Percentiles rank a stretch among this genome's conserved stretches.
phyloP scores from a whole-genome alignment of 805 yeast genomes.

The Kodamaea jinghongensis region DNA sequence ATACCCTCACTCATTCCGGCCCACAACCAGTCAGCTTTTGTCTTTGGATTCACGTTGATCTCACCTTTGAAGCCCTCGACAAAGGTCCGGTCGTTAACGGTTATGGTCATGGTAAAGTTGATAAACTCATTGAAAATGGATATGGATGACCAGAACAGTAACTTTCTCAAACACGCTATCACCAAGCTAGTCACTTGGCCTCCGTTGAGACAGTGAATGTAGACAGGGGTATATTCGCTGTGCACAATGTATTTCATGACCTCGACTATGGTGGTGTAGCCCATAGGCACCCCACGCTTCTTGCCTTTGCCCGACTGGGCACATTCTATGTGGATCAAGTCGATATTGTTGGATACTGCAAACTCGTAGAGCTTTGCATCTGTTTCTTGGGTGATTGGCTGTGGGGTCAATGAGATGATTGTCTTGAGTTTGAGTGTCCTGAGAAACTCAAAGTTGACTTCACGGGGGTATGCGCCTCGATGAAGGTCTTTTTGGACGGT shows the following conservation, averaged over 20 bases:
- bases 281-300: conserved; percentile 80
- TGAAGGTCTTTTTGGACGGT: conserved; percentile 66
- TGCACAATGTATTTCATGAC: conserved; percentile 64
- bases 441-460: conserved; percentile 67
- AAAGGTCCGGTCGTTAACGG: conserved; percentile 78
- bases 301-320: conserved; percentile 71
- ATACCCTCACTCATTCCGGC: conserved; percentile 58
- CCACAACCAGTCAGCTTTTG: conserved; percentile 65
- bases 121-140: conserved; percentile 85
- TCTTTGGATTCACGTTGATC: conserved; percentile 44
- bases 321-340: conserved; percentile 64
- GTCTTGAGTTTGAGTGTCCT: conserved; percentile 63
- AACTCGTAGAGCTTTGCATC: conserved; percentile 54
- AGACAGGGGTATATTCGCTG: conserved; percentile 62
- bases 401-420: conserved; percentile 77
- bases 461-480: conserved; percentile 86
- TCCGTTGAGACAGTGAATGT: conserved; percentile 86
- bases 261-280: conserved; percentile 55
- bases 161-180: conserved; percentile 80
- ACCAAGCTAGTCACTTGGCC: conserved; percentile 82
- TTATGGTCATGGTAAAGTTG: conserved; percentile 71
- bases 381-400: conserved; percentile 54
- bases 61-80: conserved; percentile 76
- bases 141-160: conserved; percentile 85
- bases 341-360: conserved; percentile 53